A percentile compares a stretch with the other conserved stretches of the same genome.
Conservation (phyloP, 2,329 filamentous ascomycete genomes). For the Pestalotiopsis sp. region DNA sequence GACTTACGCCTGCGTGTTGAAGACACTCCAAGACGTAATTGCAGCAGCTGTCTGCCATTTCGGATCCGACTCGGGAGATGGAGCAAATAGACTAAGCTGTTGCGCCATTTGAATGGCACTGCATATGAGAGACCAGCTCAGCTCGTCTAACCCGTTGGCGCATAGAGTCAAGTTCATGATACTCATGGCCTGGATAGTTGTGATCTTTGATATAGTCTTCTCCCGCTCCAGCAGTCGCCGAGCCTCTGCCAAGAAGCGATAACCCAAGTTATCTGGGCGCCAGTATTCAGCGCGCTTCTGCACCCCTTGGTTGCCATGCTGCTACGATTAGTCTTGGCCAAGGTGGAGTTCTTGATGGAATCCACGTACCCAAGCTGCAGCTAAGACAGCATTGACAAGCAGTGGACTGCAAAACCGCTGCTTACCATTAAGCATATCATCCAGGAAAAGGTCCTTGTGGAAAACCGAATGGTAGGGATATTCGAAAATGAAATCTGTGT, state of each 20-base stretch:
- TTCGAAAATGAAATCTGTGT: constrained; percentile 16
- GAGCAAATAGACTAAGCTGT: constrained; percentile 24
- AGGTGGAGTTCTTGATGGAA: background rate
- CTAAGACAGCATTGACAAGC: constrained; percentile 24
- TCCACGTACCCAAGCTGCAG: constrained; percentile 29
- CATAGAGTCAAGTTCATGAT: constrained; percentile 34
- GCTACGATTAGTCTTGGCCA: constrained; percentile 3
- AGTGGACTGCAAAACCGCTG: constrained; percentile 16
- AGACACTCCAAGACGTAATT: constrained; percentile 39
- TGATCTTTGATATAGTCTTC: constrained; percentile 24
- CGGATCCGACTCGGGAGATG: constrained; percentile 12
- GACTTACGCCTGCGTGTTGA: constrained; percentile 35
- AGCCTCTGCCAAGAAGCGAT: constrained; percentile 40
- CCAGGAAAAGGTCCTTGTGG: constrained; percentile 18
- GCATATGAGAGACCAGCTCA: constrained; percentile 23
- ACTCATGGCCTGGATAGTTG: constrained; percentile 37
- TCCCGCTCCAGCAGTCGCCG: constrained; percentile 41
- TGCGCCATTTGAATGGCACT: constrained; percentile 26
- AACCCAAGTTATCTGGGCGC: constrained; percentile 35
- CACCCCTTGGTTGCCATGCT: constrained; percentile 33
- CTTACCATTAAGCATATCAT: constrained; percentile 14
- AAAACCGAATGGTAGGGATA: constrained; percentile 15
- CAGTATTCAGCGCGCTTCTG: constrained; percentile 36
- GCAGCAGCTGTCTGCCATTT: constrained; percentile 23
- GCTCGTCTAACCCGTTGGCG: constrained; percentile 26